Base-by-base conservation (phyloP, 139 green algal species). In the Pseudopediastrum boryanum region DNA sequence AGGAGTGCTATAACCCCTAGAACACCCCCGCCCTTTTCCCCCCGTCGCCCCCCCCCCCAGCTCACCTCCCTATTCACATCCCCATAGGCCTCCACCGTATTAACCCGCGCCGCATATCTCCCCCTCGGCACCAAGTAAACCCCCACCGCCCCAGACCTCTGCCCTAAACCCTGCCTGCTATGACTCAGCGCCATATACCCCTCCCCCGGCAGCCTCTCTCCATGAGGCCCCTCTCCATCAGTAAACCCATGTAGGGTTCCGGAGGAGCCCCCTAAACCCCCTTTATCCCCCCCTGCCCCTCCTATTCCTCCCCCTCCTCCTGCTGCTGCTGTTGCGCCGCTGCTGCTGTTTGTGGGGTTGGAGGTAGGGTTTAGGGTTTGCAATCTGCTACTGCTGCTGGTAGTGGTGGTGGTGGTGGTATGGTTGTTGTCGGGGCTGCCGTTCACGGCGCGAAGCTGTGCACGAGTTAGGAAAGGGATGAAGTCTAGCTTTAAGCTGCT, bases 51-150 rank as follows among this genome's bases (percentile, higher is more conserved):
- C 33, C 65, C 23, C 65, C 65, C 5, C 29, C 38, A 25, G 8
- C 52, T 23, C 64, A 87, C 88, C 78, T 93, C 89, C 58, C 85
- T 82, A 80, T 86, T 90, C 19, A 92, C 83, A 27, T 93, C 89
- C 4, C 80, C 84, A 59, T 88, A 93, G 7, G 81, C 67, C 59
- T 87, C 62, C 46, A 85, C 58, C 31, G 83, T 85, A 41, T 66
- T 61, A 31, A 92, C 82, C 8, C 87, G 84, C 3, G 84, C 82
- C 51, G 81, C 87, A 82, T 90, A 92, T n/a, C 75, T 72, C 2
- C 63, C 54, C 23, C 61, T 19, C n/a, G 79, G 83, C 42, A 87
- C 79, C 44, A 89, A 41, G 59, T 88, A 78, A 77, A 91, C 82
- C 10, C 82, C 75, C 61, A 91, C 65, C 25, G 50, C 81, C 31